Conservation (phyloP, 2,329 filamentous ascomycete species). For the Seiridium cupressi region DNA sequence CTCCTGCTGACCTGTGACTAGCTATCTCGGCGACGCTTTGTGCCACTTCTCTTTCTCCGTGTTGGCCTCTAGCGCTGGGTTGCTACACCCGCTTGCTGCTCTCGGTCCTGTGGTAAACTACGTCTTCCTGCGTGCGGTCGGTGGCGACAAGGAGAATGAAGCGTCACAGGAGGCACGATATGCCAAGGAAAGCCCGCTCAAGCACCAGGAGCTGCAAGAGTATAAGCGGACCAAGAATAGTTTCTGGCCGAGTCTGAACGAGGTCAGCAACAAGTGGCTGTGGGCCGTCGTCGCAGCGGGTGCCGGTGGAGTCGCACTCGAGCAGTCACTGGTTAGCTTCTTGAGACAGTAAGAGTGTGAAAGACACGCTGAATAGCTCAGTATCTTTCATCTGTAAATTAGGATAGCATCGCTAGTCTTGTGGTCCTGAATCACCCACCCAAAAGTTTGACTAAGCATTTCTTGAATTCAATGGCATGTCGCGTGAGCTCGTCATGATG, state of each 20-base stretch:
- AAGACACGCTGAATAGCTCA: neutral
- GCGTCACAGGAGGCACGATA: constrained; percentile 50
- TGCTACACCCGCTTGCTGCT: constrained; percentile 51
- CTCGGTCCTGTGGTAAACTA: constrained; percentile 58
- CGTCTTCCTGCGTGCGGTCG: constrained; percentile 52
- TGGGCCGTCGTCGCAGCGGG: constrained; percentile 51
- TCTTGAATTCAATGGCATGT: too few species aligned
- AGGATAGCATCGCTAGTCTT: too few species aligned
- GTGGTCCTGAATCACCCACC: too few species aligned
- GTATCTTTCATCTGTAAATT: too few species aligned
- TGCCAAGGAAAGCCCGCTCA: constrained; percentile 43
- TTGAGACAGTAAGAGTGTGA: neutral
- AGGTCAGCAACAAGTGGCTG: constrained; percentile 54
- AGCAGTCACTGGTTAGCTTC: constrained; percentile 25
- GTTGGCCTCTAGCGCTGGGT: constrained; percentile 50
- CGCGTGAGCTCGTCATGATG: too few species aligned
- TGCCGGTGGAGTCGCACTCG: constrained; percentile 43
- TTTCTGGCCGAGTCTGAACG: constrained; percentile 51
- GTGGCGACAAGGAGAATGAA: constrained; percentile 55
- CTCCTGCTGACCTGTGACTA: constrained; percentile 20
- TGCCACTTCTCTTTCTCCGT: constrained; percentile 58
- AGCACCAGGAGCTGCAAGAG: constrained; percentile 49
- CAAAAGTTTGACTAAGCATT: too few species aligned
- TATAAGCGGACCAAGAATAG: constrained; percentile 36
- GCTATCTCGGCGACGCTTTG: constrained; percentile 59